Percentiles rank a stretch among this genome's conserved stretches.
Conservation (phyloP, 306 rosid species). For the Fragaria nilgerrensis region DNA sequence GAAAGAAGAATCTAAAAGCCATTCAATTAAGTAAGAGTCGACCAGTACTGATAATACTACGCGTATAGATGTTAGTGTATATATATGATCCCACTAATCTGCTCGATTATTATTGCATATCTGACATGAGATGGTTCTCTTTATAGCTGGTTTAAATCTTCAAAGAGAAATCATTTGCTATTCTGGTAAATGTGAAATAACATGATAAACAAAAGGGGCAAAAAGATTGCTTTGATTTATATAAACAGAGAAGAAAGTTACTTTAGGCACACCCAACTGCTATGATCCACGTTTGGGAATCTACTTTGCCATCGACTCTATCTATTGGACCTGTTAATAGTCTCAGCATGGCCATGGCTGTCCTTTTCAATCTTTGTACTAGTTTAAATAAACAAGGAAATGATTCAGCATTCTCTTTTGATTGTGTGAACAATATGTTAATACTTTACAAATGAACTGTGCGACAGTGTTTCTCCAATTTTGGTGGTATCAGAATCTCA, state of each 20-base stretch:
- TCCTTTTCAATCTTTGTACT: not conserved
- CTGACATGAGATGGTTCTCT: slow-evolving; percentile 14
- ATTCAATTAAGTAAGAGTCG: not conserved
- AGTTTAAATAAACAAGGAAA: not conserved
- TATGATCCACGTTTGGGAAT: slow-evolving; percentile 43
- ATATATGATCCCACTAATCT: slow-evolving; percentile 8
- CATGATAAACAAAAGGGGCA: not conserved
- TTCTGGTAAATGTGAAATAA: slow-evolving; percentile 8
- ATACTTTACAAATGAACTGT: no score
- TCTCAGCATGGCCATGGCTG: not conserved
- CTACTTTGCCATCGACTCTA: slow-evolving; percentile 40
- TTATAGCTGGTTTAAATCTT: slow-evolving; percentile 30
- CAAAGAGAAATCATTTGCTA: slow-evolving; percentile 22
- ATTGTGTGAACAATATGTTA: not conserved
- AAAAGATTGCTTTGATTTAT: not conserved
- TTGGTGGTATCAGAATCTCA: no score
- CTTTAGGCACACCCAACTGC: slow-evolving; percentile 19
- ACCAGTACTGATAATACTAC: not conserved
- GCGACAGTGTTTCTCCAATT: no score
- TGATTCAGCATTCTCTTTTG: slow-evolving; percentile 1
- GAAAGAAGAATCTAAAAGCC: slow-evolving; percentile 4
- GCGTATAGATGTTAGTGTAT: not conserved
- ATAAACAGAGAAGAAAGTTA: slow-evolving; percentile 14
- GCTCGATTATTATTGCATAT: not conserved
- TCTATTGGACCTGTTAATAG: not conserved